phyloP scores from a whole-genome alignment of 768 basidiomycete species.

The Lenzites betulinus region DNA sequence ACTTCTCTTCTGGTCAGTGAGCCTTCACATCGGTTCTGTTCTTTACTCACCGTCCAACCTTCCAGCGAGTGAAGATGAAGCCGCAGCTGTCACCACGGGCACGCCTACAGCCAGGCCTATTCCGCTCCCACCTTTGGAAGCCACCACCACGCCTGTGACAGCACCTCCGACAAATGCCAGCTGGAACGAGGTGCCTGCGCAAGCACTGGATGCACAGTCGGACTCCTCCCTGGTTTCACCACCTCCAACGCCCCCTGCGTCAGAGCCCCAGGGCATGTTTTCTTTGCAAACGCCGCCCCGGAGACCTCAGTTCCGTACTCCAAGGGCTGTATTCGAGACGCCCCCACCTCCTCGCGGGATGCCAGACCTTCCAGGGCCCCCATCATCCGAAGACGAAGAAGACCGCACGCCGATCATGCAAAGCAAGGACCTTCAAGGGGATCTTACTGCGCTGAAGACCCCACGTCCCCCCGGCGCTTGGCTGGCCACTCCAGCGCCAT shows the following conservation, averaged over 20 bases:
- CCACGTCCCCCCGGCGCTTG: slow-evolving; percentile 50
- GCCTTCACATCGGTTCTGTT: not conserved
- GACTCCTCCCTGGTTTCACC: slow-evolving; percentile 33
- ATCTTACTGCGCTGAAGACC: slow-evolving; percentile 43
- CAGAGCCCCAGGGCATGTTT: slow-evolving; percentile 9
- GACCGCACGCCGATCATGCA: slow-evolving; percentile 33
- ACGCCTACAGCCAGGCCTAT: slow-evolving; percentile 26
- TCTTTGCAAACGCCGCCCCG: slow-evolving; percentile 51
- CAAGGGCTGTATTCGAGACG: slow-evolving; percentile 55
- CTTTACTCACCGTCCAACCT: not conserved
- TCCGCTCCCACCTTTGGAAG: slow-evolving; percentile 19
- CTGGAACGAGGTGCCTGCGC: not conserved
- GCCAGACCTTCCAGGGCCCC: slow-evolving; percentile 68
- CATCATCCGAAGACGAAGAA: slow-evolving; percentile 53
- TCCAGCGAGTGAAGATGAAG: slow-evolving; percentile 44
- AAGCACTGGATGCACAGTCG: not conserved
- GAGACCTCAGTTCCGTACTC: slow-evolving; percentile 40
- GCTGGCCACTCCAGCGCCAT: slow-evolving; percentile 41
- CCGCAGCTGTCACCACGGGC: slow-evolving; percentile 22
- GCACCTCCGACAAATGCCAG: not conserved
- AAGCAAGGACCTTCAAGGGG: slow-evolving; percentile 19
- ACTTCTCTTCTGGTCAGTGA: slow-evolving; percentile 16
- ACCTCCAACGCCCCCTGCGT: slow-evolving; percentile 35
- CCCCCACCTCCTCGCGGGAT: slow-evolving; percentile 64
- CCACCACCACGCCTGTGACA: slow-evolving; percentile 10